phyloP scores from a whole-genome alignment of 2,329 filamentous ascomycete genomes.

The Microcyclosporella mali region DNA sequence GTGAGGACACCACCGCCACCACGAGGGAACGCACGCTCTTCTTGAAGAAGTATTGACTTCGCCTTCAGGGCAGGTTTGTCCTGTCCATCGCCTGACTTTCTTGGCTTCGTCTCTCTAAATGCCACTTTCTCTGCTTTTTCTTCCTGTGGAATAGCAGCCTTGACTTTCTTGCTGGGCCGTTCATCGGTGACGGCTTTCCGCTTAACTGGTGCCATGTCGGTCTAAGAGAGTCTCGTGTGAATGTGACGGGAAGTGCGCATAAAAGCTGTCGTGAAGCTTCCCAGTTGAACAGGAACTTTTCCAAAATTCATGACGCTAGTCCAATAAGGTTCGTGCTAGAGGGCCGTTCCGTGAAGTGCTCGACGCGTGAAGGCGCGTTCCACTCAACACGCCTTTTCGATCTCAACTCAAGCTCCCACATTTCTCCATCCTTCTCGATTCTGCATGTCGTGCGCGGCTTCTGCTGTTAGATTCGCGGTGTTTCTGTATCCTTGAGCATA shows the following conservation, averaged over 20 bases:
- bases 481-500: too few relatives aligned
- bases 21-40: constrained; percentile 86
- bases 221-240: too few relatives aligned
- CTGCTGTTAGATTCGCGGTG: too few relatives aligned
- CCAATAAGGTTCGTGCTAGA: background rate
- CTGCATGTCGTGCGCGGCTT: too few relatives aligned
- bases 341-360: too few relatives aligned
- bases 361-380: too few relatives aligned
- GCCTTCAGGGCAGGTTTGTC: constrained; percentile 25
- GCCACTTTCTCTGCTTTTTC: constrained; percentile 14
- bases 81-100: constrained; percentile 11
- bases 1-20: constrained; percentile 87
- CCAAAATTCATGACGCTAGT: background rate
- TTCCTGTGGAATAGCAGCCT: constrained; percentile 10
- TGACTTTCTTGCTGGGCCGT: constrained; percentile 31
- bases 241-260: background rate
- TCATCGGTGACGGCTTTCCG: constrained; percentile 39
- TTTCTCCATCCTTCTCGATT: too few relatives aligned
- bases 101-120: constrained; percentile 18
- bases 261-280: background rate
- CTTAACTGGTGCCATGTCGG: constrained; percentile 41
- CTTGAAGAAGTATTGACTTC: constrained; percentile 56
- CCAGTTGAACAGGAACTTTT: background rate
- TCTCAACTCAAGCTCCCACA: too few relatives aligned
- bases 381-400: too few relatives aligned